Evolutionary conservation across 441 rosid genomes (phyloP), one percentile per base, ranked within the genome.

Genomic region (Arabidopsis hybrid): DNA sequence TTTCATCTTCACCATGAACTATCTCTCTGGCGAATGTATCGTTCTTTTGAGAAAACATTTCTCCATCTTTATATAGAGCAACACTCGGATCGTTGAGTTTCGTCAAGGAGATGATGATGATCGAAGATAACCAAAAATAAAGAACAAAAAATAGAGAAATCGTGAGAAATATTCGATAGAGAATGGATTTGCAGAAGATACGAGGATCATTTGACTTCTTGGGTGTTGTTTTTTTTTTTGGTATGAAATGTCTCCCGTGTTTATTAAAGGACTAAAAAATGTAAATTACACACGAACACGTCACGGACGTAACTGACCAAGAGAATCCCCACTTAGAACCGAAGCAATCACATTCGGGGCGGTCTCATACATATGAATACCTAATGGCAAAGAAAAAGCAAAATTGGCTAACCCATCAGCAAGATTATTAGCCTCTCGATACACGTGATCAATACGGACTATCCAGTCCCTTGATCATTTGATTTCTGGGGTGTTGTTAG

Each of bases 71-170:
- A 50, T 4, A 11, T 55, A 40, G 16, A 68, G 11, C 35, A 70
- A 26, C 39, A 13, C 10, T 60, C 1, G 78, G 87, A 62, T 85
- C 75, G 75, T 60, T 88, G 79, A 89, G 86, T 75, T 86, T 86
- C 39, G 90, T 84, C 1, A 91, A 86, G 6, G 88, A 86, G 72
- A 87, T 84, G 72, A 86, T 61, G 46, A 89, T 84, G 72, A 84
- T 67, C 46, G 93, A 84, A 58, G 92, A 86, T 26, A 89, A 83
- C 91, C 92, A 88, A 0, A 87, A 31, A 62, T 80, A 79, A 65
- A 87, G 16, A 8, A 87, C 79, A 17, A 77, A 46, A 34, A 88
- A 50, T 31, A 84, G 74, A 63, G 85, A 43, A 57, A 83, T 60
- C 1, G 76, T 83, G 13, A 67, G 14, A 2, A 87, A 88, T 43